Conservation (phyloP, 331 rosid species). For the Rhamnella rubrinervis region DNA sequence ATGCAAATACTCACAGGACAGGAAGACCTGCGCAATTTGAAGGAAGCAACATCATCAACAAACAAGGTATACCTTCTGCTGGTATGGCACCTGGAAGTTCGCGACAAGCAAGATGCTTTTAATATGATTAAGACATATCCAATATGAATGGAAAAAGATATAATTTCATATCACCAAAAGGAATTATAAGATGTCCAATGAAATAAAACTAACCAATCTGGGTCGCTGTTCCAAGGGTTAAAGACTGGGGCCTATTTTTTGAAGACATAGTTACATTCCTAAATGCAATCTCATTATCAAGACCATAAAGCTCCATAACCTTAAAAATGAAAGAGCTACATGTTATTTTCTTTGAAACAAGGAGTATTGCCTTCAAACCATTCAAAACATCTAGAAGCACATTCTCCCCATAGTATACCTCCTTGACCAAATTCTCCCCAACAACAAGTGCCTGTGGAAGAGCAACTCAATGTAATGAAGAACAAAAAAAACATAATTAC, state of each 20-base stretch:
- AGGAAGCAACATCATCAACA: constrained; percentile 84
- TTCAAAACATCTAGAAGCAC: constrained; percentile 78
- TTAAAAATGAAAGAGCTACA: constrained; percentile 20
- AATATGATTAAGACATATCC: constrained; percentile 11
- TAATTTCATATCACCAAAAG: neutral
- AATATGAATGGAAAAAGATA: neutral
- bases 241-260: constrained; percentile 67
- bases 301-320: constrained; percentile 92
- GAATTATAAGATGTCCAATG: neutral
- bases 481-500: no score
- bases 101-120: constrained; percentile 8
- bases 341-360: neutral
- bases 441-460: constrained; percentile 58
- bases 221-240: constrained; percentile 81
- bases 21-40: constrained; percentile 81
- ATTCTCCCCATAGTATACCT: constrained; percentile 94
- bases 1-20: constrained; percentile 51
- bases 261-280: constrained; percentile 70
- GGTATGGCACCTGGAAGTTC: constrained; percentile 73
- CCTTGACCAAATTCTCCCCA: constrained; percentile 98
- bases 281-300: constrained; percentile 63
- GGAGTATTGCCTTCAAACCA: constrained; percentile 73
- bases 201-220: constrained; percentile 75
- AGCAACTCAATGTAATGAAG: neutral
- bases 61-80: constrained; percentile 91